A percentile compares a stretch with the other conserved stretches of the same genome.
These are phyloP conservation scores for Proliferodiscus dingleyae DNA, from an alignment of 2,329 filamentous ascomycete species.

Conservation along the genomic window DNA sequence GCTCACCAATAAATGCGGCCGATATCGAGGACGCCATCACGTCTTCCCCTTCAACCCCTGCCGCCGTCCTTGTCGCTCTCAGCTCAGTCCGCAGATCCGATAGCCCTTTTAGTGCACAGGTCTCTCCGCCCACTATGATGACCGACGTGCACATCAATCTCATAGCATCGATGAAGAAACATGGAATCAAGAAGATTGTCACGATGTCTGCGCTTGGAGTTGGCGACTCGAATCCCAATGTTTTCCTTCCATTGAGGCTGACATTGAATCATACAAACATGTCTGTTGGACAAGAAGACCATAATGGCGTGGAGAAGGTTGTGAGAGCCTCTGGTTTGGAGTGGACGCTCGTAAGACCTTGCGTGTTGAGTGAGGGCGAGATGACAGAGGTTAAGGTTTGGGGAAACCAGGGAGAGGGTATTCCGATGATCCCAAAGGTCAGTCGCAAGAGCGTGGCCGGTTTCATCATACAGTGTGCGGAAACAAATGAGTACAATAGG, in stretches of 20 bases:
- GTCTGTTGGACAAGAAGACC: conserved; percentile 41
- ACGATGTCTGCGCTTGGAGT: conserved; percentile 48
- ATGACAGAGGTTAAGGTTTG: conserved; percentile 8
- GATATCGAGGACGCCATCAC: conserved; percentile 36
- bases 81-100: conserved; percentile 41
- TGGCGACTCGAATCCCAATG: conserved; percentile 39
- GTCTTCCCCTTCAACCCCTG: conserved; percentile 17
- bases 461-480: conserved; percentile 42
- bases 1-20: conserved; percentile 32
- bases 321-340: conserved; percentile 9
- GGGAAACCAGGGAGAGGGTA: conserved; percentile 26
- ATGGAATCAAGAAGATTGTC: conserved; percentile 37
- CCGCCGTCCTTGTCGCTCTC: conserved; percentile 45
- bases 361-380: conserved; percentile 17
- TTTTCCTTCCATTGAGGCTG: conserved; percentile 38
- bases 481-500: conserved; percentile 38
- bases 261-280: conserved; percentile 43
- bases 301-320: conserved; percentile 31
- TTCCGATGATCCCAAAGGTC: conserved; percentile 11
- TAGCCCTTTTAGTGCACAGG: conserved; percentile 43
- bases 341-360: conserved; percentile 18
- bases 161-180: conserved; percentile 35
- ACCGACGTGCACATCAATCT: conserved; percentile 37
- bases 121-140: conserved; percentile 43
- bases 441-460: conserved; percentile 33